Evolutionary conservation across 129 eudicot species (phyloP).

Genomic region (Artemisia argyi): DNA sequence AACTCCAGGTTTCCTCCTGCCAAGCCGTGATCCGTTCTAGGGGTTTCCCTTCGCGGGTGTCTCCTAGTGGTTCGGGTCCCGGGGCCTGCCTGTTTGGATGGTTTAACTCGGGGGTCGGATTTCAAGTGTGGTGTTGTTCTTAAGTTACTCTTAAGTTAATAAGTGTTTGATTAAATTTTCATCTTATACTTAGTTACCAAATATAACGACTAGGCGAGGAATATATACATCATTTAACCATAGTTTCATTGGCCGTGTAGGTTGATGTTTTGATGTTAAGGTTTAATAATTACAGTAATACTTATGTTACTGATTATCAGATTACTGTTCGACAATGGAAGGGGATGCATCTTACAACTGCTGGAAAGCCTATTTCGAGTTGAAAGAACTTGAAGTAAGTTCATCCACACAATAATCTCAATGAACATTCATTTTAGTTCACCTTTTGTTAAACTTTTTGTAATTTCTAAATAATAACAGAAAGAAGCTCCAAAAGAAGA

Average conservation of each 20-base stretch:
- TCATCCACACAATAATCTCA: not conserved
- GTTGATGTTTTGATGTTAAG: not conserved
- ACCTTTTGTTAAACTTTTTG: not conserved
- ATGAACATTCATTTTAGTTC: not conserved
- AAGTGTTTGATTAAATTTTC: no score
- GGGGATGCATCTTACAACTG: constrained; percentile 28
- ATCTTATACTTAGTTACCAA: no score
- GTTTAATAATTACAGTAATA: not conserved
- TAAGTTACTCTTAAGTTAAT: no score
- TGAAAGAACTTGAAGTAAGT: constrained; percentile 22
- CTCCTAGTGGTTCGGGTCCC: no score
- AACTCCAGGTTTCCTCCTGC: no score
- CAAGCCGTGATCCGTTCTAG: no score
- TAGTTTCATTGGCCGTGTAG: not conserved
- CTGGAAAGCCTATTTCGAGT: constrained; percentile 28
- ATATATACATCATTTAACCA: no score
- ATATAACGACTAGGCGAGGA: no score
- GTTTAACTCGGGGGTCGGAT: no score
- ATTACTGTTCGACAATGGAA: constrained; percentile 28
- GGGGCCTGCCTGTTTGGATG: no score
- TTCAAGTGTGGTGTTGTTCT: no score
- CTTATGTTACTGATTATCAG: constrained; percentile 17
- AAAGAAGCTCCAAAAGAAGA: constrained; percentile 25
- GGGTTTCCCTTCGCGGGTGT: no score
- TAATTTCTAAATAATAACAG: not conserved